Percentiles rank a stretch among this genome's conserved stretches.
These are phyloP conservation scores for Sparassis latifolia DNA, from an alignment of 1,284 basidiomycete species.

Conservation along the genomic window DNA sequence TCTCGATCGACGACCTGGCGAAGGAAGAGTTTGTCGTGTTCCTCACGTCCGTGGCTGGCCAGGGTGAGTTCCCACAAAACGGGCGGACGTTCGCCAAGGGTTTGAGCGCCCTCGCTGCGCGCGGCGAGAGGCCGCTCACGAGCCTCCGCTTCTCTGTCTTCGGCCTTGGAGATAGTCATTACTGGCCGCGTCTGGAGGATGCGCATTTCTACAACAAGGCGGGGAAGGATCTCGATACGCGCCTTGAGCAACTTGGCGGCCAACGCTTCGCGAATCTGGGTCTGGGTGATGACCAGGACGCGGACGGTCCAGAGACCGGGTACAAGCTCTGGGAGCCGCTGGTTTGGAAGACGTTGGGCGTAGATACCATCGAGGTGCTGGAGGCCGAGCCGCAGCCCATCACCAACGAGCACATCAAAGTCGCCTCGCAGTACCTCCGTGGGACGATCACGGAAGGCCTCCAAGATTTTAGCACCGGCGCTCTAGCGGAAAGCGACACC, in stretches of 20 bases:
- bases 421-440: slow-evolving; percentile 89
- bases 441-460: slow-evolving; percentile 95
- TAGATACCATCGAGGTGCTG: slow-evolving; percentile 83
- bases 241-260: slow-evolving; percentile 72
- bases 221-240: slow-evolving; percentile 83
- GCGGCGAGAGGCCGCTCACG: slow-evolving; percentile 48
- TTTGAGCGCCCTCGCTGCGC: slow-evolving; percentile 59
- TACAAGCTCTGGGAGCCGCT: slow-evolving; percentile 94
- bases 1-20: slow-evolving; percentile 68
- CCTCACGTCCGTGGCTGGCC: slow-evolving; percentile 95
- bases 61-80: slow-evolving; percentile 97
- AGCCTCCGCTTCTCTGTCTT: slow-evolving; percentile 83
- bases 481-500: slow-evolving; percentile 83
- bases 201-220: slow-evolving; percentile 98
- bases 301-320: slow-evolving; percentile 93
- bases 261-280: slow-evolving; percentile 71
- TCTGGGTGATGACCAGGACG: slow-evolving; percentile 96
- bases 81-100: slow-evolving; percentile 89
- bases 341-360: slow-evolving; percentile 93
- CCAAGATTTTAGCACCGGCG: slow-evolving; percentile 81
- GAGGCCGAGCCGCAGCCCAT: slow-evolving; percentile 96
- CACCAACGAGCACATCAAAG: slow-evolving; percentile 99
- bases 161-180: slow-evolving; percentile 96
- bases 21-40: slow-evolving; percentile 83
- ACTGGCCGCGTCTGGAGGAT: slow-evolving; percentile 97